Conservation (phyloP, 2,329 filamentous ascomycete species). For the Hymenoscyphus albidus region DNA sequence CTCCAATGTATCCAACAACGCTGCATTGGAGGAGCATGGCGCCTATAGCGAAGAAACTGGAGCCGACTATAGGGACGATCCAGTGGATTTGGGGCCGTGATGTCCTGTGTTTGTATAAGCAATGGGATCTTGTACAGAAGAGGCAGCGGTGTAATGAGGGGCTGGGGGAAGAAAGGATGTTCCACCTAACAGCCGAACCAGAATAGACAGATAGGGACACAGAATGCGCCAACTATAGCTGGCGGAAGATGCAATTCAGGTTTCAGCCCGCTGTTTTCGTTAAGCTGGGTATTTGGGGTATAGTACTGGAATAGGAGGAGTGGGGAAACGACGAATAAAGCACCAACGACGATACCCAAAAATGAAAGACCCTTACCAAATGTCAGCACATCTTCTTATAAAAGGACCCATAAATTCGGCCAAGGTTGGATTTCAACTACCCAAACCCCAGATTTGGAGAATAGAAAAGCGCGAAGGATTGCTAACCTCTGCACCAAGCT, state of each 20-base stretch:
- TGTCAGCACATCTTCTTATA: too few relatives aligned
- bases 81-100: slow-evolving; percentile 48
- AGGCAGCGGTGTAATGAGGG: not conserved
- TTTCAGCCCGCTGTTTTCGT: slow-evolving; percentile 44
- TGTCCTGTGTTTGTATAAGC: slow-evolving; percentile 32
- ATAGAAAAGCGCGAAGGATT: too few relatives aligned
- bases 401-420: too few relatives aligned
- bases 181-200: slow-evolving; percentile 43
- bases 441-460: too few relatives aligned
- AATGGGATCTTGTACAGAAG: not conserved
- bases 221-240: slow-evolving; percentile 49
- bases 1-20: slow-evolving; percentile 55
- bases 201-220: slow-evolving; percentile 56
- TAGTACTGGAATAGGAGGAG: slow-evolving; percentile 50
- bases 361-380: slow-evolving; percentile 50
- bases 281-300: slow-evolving; percentile 45
- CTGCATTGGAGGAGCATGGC: slow-evolving; percentile 55
- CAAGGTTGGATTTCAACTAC: too few relatives aligned
- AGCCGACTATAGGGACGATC: slow-evolving; percentile 53
- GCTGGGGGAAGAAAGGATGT: not conserved
- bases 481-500: slow-evolving; percentile 44
- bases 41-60: slow-evolving; percentile 40
- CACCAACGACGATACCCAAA: slow-evolving; percentile 48
- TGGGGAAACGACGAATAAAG: slow-evolving; percentile 46
- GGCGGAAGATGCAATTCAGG: slow-evolving; percentile 53